Conservation (phyloP, 2,329 filamentous ascomycete genomes). For the Parastagonospora nodorum region DNA sequence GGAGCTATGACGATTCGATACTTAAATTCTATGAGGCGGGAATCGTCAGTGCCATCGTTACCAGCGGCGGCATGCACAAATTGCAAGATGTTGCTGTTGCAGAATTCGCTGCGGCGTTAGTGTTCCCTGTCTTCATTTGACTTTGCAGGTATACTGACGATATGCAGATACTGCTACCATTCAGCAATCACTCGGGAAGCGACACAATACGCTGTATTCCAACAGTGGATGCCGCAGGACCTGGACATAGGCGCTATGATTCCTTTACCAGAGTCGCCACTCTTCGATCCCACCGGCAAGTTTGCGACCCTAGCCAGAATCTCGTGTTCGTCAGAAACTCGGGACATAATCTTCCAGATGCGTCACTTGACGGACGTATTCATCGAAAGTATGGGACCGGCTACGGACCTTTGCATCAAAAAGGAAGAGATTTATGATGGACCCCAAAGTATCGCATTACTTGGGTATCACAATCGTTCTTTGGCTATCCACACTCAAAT, state of each 20-base stretch:
- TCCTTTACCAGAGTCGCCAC: slow-evolving; percentile 40
- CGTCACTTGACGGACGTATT: slow-evolving; percentile 38
- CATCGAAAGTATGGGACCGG: slow-evolving; percentile 12
- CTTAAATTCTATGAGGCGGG: slow-evolving; percentile 30
- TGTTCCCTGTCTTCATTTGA: neutral
- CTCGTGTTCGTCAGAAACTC: slow-evolving; percentile 27
- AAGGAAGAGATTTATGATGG: slow-evolving; percentile 1
- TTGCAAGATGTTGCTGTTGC: slow-evolving; percentile 22
- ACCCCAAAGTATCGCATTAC: neutral
- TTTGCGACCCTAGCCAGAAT: slow-evolving; percentile 27
- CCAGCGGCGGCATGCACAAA: slow-evolving; percentile 26
- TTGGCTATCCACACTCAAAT: slow-evolving; percentile 22
- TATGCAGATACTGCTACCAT: slow-evolving; percentile 29
- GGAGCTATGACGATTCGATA: slow-evolving; percentile 34
- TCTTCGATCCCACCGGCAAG: slow-evolving; percentile 33
- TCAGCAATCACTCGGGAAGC: slow-evolving; percentile 36
- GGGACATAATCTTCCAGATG: slow-evolving; percentile 37
- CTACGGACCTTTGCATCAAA: slow-evolving; percentile 5
- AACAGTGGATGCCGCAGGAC: slow-evolving; percentile 12
- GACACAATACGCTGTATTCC: slow-evolving; percentile 20
- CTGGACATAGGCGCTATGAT: slow-evolving; percentile 1
- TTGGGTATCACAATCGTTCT: slow-evolving; percentile 20
- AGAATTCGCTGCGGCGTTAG: slow-evolving; percentile 31
- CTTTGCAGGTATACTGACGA: slow-evolving; percentile 6
- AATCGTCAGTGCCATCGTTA: slow-evolving; percentile 27